Evolutionary conservation across 2,329 filamentous ascomycete genomes (phyloP).

Genomic region (Colletotrichum sp.): DNA sequence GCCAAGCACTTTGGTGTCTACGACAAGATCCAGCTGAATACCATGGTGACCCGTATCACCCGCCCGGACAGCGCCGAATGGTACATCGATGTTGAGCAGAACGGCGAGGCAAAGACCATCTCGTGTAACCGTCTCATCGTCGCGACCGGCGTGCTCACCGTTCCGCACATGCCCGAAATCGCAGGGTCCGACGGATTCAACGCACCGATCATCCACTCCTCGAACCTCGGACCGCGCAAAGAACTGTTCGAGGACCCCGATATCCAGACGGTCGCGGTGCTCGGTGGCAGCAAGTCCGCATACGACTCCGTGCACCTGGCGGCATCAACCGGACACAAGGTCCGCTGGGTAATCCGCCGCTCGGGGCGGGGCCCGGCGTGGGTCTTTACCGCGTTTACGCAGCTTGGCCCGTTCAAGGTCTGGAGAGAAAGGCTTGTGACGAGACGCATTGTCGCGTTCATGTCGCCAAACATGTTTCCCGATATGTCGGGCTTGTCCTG

Average conservation of each 20-base stretch:
- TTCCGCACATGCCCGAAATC: constrained; percentile 59
- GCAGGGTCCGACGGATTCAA: constrained; percentile 53
- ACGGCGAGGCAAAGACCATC: constrained; percentile 13
- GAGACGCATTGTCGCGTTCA: constrained; percentile 50
- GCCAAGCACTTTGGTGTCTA: constrained; percentile 56
- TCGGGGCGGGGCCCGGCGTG: constrained; percentile 60
- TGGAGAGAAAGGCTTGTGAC: constrained; percentile 56
- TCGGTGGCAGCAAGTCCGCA: constrained; percentile 67
- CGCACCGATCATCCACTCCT: constrained; percentile 62
- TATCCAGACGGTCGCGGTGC: constrained; percentile 49
- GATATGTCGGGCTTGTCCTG: constrained; percentile 28
- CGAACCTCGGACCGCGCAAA: constrained; percentile 47
- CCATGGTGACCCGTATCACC: constrained; percentile 53
- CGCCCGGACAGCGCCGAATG: constrained; percentile 39
- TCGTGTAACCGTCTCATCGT: constrained; percentile 58
- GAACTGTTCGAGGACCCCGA: constrained; percentile 35
- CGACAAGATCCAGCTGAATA: constrained; percentile 52
- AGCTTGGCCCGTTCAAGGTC: constrained; percentile 54
- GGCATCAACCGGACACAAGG: constrained; percentile 55
- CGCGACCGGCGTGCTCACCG: constrained; percentile 65
- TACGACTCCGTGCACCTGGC: constrained; percentile 68
- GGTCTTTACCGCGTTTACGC: constrained; percentile 50
- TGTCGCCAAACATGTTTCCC: constrained; percentile 31
- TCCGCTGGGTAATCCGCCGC: constrained; percentile 63
- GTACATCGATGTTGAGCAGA: constrained; percentile 24